phyloP scores from a whole-genome alignment of 805 yeast genomes.

The Metschnikowia vanudenii region DNA sequence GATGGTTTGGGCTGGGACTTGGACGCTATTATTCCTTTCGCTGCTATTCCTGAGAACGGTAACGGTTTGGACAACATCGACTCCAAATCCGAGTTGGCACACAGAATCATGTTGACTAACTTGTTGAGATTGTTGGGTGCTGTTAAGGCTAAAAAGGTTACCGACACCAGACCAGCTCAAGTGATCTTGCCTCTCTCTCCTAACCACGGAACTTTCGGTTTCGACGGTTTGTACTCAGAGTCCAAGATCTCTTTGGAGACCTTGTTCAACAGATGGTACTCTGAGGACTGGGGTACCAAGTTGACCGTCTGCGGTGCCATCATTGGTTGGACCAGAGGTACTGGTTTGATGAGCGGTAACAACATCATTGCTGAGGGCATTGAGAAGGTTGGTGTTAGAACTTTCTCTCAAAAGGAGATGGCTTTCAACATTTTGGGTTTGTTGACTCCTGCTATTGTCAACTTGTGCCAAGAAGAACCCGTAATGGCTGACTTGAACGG shows the following conservation, averaged over 20 bases:
- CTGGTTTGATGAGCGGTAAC: constrained; percentile 97
- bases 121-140: constrained; percentile 88
- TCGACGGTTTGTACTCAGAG: constrained; percentile 97
- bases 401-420: constrained; percentile 99
- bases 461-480: constrained; percentile 88
- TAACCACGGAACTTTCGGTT: constrained; percentile 98
- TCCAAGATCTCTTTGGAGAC: constrained; percentile 95
- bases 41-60: constrained; percentile 99
- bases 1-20: constrained; percentile 98
- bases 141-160: constrained; percentile 78
- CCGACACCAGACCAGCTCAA: constrained; percentile 97
- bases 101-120: constrained; percentile 97
- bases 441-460: constrained; percentile 79
- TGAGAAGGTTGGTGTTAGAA: constrained; percentile 92
- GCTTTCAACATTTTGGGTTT: constrained; percentile 96
- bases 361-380: constrained; percentile 97
- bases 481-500: constrained; percentile 98
- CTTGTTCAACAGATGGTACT: constrained; percentile 96
- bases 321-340: constrained; percentile 99
- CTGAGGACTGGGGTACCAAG: constrained; percentile 94
- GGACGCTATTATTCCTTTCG: constrained; percentile 95
- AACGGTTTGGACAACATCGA: constrained; percentile 90
- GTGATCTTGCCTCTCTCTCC: constrained; percentile 96
- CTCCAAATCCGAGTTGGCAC: constrained; percentile 96
- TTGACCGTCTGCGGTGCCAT: constrained; percentile 97